These are phyloP conservation scores for Termitomyces sp. DNA, from an alignment of 768 basidiomycete species.

Conservation along the genomic window DNA sequence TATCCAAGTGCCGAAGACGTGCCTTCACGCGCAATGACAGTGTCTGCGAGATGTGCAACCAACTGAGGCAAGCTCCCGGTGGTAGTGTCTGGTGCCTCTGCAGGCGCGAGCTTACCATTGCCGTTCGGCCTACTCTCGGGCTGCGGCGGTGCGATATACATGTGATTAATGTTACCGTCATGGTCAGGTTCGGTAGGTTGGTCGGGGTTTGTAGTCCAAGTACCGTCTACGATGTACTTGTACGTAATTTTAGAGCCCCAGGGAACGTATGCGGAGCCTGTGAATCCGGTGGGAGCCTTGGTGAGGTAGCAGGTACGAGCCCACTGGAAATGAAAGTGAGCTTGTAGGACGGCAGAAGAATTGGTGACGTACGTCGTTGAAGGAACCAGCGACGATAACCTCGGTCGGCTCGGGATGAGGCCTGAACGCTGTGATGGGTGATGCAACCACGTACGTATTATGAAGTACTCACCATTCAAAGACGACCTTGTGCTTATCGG, in stretches of 20 bases:
- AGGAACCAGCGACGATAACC: constrained; percentile 74
- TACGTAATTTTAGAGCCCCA: constrained; percentile 63
- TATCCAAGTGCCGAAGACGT: constrained; percentile 34
- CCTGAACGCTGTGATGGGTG: constrained; percentile 34
- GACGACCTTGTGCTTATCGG: constrained; percentile 37
- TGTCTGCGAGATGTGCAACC: constrained; percentile 32
- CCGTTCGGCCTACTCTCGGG: not conserved
- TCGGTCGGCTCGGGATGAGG: constrained; percentile 49
- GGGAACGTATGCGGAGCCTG: constrained; percentile 48
- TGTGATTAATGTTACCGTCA: constrained; percentile 69
- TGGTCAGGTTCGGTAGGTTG: constrained; percentile 59
- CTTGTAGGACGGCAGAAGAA: constrained; percentile 3
- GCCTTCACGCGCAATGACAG: constrained; percentile 33
- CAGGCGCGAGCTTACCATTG: constrained; percentile 13
- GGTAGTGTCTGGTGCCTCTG: constrained; percentile 1
- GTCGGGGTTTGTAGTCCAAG: constrained; percentile 52
- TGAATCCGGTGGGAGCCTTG: constrained; percentile 53
- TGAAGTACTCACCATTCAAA: constrained; percentile 44
- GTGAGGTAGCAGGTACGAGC: constrained; percentile 50
- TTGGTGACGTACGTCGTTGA: constrained; percentile 59
- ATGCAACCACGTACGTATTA: too few relatives aligned
- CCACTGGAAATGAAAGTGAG: constrained; percentile 44
- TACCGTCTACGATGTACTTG: constrained; percentile 80
- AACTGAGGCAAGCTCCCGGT: constrained; percentile 24
- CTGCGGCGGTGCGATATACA: constrained; percentile 45